Evolutionary conservation across 208 protist species (phyloP), one percentile per base, ranked within the genome.

Genomic region (Trypanosoma cruzi): DNA sequence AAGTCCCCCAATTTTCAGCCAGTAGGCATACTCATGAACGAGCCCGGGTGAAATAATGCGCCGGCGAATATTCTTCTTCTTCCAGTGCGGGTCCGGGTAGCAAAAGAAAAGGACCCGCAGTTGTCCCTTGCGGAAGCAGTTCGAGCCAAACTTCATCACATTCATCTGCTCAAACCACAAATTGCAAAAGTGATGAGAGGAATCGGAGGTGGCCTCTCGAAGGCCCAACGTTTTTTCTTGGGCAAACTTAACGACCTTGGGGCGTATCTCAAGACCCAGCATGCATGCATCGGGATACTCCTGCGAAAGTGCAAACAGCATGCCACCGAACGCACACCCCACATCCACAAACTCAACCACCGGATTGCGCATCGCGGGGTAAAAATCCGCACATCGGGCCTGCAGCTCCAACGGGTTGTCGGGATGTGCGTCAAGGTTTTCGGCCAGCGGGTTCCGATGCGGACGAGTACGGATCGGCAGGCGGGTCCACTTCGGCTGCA

Each of bases 71-170:
- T 99, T 99, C 58, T 98, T 96, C 34, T 97, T 92, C 79, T 99
- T 99, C 84, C 98, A 99, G 71, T 99, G 98, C 24, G 98, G 98
- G 70, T 99, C 98, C 2, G 98, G 98, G 75, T 99, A 99, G 70
- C 98, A 97, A 67, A 99, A 99, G 67, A 99, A 99, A 14, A 99
- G 84, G 36, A 95, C 95, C 32, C 81, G 75, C 22, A 99, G 77
- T 85, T 99, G 97, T 6, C 92, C 97, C 65, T 99, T 98, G 13
- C 71, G 63, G 68, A 99, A 99, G 71, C 92, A 99, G 71, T 99
- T 98, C 18, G 97, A 96, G 22, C 99, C 85, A 68, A 96, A 98
- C 84, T 99, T 99, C 98, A 99, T 99, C 2, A 98, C 96, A 75
- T 99, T 99, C 42, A 94, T 80, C 57, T 94, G 94, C 46, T 98